phyloP scores from a whole-genome alignment of 495 filamentous ascomycete species.

The Aspergillus campestris region DNA sequence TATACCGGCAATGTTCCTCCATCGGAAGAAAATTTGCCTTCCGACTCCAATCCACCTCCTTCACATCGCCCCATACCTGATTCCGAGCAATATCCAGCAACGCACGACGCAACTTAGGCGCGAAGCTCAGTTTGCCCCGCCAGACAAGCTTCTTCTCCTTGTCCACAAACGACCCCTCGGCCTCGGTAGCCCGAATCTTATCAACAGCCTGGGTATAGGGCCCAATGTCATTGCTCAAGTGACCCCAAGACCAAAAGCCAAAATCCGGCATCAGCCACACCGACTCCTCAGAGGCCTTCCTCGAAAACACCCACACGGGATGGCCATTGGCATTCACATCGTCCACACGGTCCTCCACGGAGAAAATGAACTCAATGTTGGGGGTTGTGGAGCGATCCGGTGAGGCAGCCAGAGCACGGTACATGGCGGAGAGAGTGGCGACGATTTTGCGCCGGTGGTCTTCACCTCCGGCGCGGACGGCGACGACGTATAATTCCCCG shows the following conservation, averaged over 20 bases:
- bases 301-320: conserved; percentile 33
- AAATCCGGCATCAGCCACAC: conserved; percentile 62
- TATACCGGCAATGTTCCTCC: conserved; percentile 41
- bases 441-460: conserved; percentile 21
- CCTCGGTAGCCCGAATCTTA: neutral
- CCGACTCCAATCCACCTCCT: conserved; percentile 25
- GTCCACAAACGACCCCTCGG: conserved; percentile 26
- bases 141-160: conserved; percentile 46
- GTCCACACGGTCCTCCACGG: conserved; percentile 27
- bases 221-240: conserved; percentile 41
- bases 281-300: conserved; percentile 15
- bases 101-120: conserved; percentile 19
- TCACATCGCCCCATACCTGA: conserved; percentile 36
- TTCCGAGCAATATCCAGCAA: conserved; percentile 25
- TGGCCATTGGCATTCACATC: conserved; percentile 27
- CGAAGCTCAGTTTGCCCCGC: conserved; percentile 40
- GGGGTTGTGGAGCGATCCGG: conserved; percentile 36
- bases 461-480: conserved; percentile 9
- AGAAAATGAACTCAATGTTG: conserved; percentile 48
- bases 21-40: conserved; percentile 23
- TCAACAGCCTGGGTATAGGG: conserved; percentile 41
- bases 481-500: conserved; percentile 17
- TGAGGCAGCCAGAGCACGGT: conserved; percentile 11
- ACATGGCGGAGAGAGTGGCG: conserved; percentile 15
- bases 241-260: conserved; percentile 55